A percentile compares a stretch with the other conserved stretches of the same genome.
These are phyloP conservation scores for Nothomitra cinnamomea DNA, from an alignment of 2,329 filamentous ascomycete species.

Conservation along the genomic window DNA sequence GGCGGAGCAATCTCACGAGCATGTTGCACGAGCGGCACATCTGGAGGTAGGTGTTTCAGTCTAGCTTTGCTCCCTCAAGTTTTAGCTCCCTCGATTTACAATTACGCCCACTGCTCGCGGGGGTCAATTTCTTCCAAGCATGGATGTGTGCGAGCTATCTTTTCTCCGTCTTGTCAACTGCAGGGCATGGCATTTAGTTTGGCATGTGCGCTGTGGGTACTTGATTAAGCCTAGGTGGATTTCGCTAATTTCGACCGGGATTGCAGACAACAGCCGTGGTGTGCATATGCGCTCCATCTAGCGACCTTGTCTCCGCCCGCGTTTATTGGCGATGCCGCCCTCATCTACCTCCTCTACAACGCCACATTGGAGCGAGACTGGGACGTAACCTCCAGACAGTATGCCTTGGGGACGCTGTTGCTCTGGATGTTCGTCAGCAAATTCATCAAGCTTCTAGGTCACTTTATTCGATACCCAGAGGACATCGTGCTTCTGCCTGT, in stretches of 20 bases:
- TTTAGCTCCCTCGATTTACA: background rate
- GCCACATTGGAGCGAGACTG: slow-evolving; percentile 45
- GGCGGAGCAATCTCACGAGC: slow-evolving; percentile 91
- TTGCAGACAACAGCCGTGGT: slow-evolving; percentile 74
- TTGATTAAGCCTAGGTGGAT: background rate
- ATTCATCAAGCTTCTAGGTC: slow-evolving; percentile 73
- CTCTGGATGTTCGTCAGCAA: slow-evolving; percentile 78
- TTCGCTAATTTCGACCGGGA: slow-evolving; percentile 1
- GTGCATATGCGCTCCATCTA: slow-evolving; percentile 79
- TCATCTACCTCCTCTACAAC: slow-evolving; percentile 52
- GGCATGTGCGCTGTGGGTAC: no score
- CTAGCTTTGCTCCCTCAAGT: background rate
- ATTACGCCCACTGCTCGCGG: background rate
- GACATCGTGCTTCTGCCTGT: slow-evolving; percentile 67
- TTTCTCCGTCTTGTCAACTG: background rate
- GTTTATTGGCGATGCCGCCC: slow-evolving; percentile 56
- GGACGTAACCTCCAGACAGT: slow-evolving; percentile 27
- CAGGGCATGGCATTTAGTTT: no score
- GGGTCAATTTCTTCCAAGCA: background rate
- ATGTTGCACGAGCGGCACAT: slow-evolving; percentile 70
- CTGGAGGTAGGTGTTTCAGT: slow-evolving; percentile 52
- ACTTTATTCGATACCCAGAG: slow-evolving; percentile 69
- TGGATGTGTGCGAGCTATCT: background rate
- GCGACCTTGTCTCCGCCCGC: slow-evolving; percentile 86
- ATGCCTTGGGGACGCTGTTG: slow-evolving; percentile 43